Percentiles rank a stretch among this genome's conserved stretches.
These are phyloP conservation scores for Phylloporus sp. DNA, from an alignment of 768 basidiomycete species.

Conservation along the genomic window DNA sequence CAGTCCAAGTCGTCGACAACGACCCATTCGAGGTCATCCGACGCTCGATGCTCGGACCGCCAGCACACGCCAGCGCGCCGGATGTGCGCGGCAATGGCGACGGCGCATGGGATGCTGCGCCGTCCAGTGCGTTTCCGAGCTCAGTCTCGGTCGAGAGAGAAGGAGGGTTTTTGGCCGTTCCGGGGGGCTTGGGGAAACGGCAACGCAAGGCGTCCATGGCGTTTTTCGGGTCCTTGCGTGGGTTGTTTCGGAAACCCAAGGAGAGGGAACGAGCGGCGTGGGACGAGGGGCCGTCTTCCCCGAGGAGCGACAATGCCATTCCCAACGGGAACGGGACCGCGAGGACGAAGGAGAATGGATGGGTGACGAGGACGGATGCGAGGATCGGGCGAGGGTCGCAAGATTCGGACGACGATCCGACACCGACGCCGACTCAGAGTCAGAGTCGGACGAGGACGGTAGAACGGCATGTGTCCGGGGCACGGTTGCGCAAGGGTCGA, in stretches of 20 bases:
- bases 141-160: not conserved
- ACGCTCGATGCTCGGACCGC: slow-evolving; percentile 2
- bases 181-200: slow-evolving; percentile 8
- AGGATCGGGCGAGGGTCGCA: slow-evolving; percentile 6
- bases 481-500: slow-evolving; percentile 18
- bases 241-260: slow-evolving; percentile 24
- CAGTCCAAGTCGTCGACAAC: slow-evolving; percentile 24
- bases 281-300: slow-evolving; percentile 9
- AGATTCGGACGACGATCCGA: slow-evolving; percentile 18
- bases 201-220: slow-evolving; percentile 19
- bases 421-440: not conserved
- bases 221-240: slow-evolving; percentile 25
- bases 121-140: not conserved
- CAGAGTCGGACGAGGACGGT: not conserved
- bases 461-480: not conserved
- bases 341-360: slow-evolving; percentile 1
- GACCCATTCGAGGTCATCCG: slow-evolving; percentile 21
- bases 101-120: not conserved
- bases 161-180: no score
- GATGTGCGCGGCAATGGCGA: not conserved
- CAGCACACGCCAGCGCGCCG: not conserved
- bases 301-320: no score
- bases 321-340: no score
- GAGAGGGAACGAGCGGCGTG: slow-evolving; percentile 8
- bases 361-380: slow-evolving; percentile 30